Percentiles rank a stretch among this genome's conserved stretches.
Conservation (phyloP, 2,329 filamentous ascomycete genomes). For the Ascochyta rabiei region DNA sequence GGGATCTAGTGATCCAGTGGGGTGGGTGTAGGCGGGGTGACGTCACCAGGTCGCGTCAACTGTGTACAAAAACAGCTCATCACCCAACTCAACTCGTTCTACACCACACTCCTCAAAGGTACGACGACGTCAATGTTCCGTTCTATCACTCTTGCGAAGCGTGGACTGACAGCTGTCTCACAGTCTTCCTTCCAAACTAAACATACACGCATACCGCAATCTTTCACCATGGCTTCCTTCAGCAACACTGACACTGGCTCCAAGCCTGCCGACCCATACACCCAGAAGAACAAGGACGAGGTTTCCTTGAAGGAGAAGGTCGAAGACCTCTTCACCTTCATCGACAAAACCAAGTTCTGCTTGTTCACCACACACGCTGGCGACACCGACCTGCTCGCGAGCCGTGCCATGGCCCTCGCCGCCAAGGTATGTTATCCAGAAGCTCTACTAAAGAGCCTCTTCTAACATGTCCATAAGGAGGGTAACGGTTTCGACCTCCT, state of each 20-base stretch:
- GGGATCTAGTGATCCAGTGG: background rate
- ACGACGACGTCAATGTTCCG: conserved; percentile 20
- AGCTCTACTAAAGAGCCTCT: background rate
- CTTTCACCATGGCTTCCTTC: conserved; percentile 42
- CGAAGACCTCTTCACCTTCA: conserved; percentile 73
- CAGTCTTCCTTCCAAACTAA: conserved; percentile 22
- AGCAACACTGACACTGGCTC: conserved; percentile 49
- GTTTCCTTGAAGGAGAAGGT: conserved; percentile 75
- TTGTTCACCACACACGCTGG: conserved; percentile 83
- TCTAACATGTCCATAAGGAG: conserved; percentile 64
- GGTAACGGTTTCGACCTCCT: conserved; percentile 78
- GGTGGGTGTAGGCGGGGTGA: background rate
- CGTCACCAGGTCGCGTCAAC: conserved; percentile 3
- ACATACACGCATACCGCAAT: conserved; percentile 15
- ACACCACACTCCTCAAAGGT: conserved; percentile 11
- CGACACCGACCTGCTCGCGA: conserved; percentile 70
- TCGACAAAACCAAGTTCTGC: conserved; percentile 77
- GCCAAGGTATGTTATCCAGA: conserved; percentile 64
- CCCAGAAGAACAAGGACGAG: conserved; percentile 75
- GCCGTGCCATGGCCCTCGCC: conserved; percentile 85
- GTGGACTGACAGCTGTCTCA: conserved; percentile 26
- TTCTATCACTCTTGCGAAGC: conserved; percentile 11
- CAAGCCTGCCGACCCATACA: conserved; percentile 75
- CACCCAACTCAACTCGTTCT: background rate
- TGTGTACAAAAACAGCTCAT: conserved; percentile 8